Base-by-base conservation (phyloP, 495 filamentous ascomycete genomes). In the Chlorociboria aeruginascens region DNA sequence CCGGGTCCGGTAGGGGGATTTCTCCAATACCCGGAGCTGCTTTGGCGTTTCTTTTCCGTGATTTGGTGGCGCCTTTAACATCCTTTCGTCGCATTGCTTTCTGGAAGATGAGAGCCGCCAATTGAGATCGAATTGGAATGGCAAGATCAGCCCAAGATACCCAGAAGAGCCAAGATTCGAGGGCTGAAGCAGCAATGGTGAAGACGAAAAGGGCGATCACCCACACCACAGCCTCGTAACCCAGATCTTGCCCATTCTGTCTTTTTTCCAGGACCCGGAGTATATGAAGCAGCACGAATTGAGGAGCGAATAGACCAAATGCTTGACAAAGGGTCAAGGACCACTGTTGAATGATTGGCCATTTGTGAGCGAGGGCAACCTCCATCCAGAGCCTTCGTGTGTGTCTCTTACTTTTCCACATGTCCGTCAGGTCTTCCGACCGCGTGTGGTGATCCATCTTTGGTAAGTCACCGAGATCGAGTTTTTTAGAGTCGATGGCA, bases 31-130 rank as follows among this genome's bases (percentile, higher is more conserved):
- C 49, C 25, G 32, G n/a, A 20, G 43, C 45, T 17, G 16, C 42
- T 11, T 50, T 36, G 41, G 53, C 60, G 1, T 55, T 60, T 7
- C 62, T 63, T 49, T 70, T 69, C 7, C 63, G 54, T 8, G 32
- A n/a, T 49, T 70, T 76, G 25, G 51, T 51, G 10, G 62, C 57
- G 32, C 67, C 70, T 56, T 85, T 90, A 25, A 84, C 77, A 61
- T 93, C 85, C 55, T 92, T 93, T 33, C 79, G 73, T 28, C 81
- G 76, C 77, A 86, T 81, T 0, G 84, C 72, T 60, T 93, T 92
- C 35, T 77, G 72, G 51, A 89, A 89, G 8, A 90, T 73, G 14
- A 86, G 64, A 1, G 83, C 77, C 1, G 83, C 81, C 1, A 90
- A 65, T 46, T 88, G 81, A 17, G 75, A 69, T 30, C 81, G 77